Percentiles rank a stretch among this genome's conserved stretches.
These are phyloP conservation scores for Salvia miltiorrhiza DNA, from an alignment of 257 asterid genomes.

Conservation along the genomic window DNA sequence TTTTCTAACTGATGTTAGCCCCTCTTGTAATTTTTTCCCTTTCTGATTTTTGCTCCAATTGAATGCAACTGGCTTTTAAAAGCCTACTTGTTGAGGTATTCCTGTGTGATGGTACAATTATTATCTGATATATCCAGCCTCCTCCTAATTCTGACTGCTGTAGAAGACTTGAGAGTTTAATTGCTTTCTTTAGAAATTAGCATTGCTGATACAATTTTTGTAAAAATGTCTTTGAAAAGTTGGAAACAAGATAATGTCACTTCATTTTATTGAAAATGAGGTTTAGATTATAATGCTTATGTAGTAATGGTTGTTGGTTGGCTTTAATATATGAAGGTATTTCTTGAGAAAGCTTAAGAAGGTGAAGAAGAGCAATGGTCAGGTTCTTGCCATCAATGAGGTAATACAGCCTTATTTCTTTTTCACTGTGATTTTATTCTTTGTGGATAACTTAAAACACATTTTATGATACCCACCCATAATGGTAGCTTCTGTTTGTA, in stretches of 20 bases:
- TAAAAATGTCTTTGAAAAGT: not conserved
- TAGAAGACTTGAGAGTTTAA: too few species aligned
- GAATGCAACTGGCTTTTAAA: not conserved
- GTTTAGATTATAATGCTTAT: not conserved
- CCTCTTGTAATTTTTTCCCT: not conserved
- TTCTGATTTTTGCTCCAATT: not conserved
- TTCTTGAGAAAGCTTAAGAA: constrained; percentile 30
- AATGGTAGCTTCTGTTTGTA: not conserved
- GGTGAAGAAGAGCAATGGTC: constrained; percentile 30
- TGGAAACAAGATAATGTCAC: too few species aligned
- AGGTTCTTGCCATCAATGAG: constrained; percentile 30
- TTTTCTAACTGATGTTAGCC: not conserved
- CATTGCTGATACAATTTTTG: too few species aligned
- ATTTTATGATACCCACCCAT: not conserved
- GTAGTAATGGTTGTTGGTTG: not conserved
- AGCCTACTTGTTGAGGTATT: not conserved
- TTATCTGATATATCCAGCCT: not conserved
- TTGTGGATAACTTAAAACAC: not conserved
- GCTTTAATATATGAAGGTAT: constrained; percentile 16
- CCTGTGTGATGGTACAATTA: not conserved
- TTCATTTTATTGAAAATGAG: not conserved
- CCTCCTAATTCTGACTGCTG: not conserved
- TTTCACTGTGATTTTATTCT: not conserved
- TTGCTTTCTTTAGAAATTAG: too few species aligned
- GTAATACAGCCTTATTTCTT: not conserved